Conservation (phyloP, 331 rosid species). For the Rhamnella rubrinervis region DNA sequence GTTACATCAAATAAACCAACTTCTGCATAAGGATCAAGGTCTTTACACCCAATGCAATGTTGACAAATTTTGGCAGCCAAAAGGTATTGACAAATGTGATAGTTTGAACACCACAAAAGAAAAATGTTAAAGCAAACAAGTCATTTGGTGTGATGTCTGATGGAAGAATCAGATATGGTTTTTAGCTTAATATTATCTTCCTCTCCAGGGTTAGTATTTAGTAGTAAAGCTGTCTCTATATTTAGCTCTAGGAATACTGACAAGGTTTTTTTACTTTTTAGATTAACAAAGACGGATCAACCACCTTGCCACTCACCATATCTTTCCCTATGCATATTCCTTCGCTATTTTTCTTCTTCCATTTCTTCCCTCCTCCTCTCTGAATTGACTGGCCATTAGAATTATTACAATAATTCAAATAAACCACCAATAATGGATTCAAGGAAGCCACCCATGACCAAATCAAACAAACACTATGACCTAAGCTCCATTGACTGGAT, state of each 20-base stretch:
- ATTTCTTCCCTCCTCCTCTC: conserved; percentile 35
- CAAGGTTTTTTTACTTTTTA: background rate
- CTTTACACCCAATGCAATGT: background rate
- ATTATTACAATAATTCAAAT: conserved; percentile 27
- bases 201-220: background rate
- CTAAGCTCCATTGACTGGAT: conserved; percentile 9
- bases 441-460: conserved; percentile 10
- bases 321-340: conserved; percentile 29
- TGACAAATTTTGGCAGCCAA: background rate
- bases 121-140: background rate
- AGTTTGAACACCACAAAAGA: background rate
- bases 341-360: conserved; percentile 28
- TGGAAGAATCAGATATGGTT: background rate
- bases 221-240: background rate
- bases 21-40: background rate
- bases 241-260: background rate
- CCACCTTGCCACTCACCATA: conserved; percentile 18
- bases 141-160: background rate
- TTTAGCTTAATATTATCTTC: background rate
- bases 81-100: background rate
- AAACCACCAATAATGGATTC: conserved; percentile 20
- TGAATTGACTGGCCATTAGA: conserved; percentile 22
- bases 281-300: conserved; percentile 2
- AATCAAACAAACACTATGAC: conserved; percentile 15
- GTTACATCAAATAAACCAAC: background rate